Evolutionary conservation across 2,329 filamentous ascomycete species (phyloP).

Genomic region (Myriosclerotinia curreyana): DNA sequence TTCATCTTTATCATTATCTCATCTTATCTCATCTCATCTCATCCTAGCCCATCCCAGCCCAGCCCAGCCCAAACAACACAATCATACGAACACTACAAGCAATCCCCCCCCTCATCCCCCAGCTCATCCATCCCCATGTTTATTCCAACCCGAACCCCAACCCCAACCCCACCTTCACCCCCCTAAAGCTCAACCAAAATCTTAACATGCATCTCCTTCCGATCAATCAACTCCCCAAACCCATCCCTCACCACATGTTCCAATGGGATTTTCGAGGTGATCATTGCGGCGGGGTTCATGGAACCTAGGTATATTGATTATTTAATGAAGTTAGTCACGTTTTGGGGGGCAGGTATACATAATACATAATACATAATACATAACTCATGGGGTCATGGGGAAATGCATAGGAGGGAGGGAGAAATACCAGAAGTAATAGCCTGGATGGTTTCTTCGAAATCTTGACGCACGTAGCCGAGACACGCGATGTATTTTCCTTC

Average conservation of each 20-base stretch:
- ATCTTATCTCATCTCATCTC: too few species aligned
- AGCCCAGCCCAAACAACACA: too few species aligned
- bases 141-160: too few species aligned
- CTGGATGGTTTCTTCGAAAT: conserved; percentile 47
- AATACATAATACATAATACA: too few species aligned
- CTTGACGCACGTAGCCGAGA: conserved; percentile 37
- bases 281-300: neutral
- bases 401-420: neutral
- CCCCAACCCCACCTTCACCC: too few species aligned
- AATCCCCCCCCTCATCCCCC: too few species aligned
- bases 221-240: neutral
- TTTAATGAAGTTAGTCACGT: too few species aligned
- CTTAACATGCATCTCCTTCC: conserved; percentile 3
- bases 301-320: neutral
- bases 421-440: conserved; percentile 10
- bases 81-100: too few species aligned
- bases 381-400: neutral
- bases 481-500: conserved; percentile 51
- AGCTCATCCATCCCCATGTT: too few species aligned
- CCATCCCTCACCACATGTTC: neutral
- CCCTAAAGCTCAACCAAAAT: neutral
- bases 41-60: too few species aligned
- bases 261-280: neutral
- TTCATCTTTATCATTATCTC: too few species aligned
- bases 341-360: too few species aligned